phyloP scores from a whole-genome alignment of 2,329 filamentous ascomycete genomes.

The Berkeleyomyces basicola region DNA sequence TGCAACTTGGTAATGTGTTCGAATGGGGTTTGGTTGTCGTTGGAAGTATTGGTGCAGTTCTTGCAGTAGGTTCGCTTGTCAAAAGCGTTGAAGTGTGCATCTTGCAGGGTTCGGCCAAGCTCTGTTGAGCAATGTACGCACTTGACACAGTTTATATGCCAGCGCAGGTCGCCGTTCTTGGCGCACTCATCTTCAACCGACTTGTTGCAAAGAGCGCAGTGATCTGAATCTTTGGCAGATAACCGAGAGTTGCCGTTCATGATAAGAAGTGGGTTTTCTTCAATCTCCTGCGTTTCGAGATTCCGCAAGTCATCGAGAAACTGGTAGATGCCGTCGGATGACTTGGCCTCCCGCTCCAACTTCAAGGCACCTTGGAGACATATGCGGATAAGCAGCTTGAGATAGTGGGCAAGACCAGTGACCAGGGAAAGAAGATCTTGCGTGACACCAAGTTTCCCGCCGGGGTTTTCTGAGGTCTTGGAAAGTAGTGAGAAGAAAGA shows the following conservation, averaged over 20 bases:
- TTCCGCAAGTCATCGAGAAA: conserved; percentile 75
- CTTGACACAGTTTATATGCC: conserved; percentile 69
- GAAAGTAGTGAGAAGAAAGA: conserved; percentile 92
- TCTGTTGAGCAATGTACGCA: conserved; percentile 53
- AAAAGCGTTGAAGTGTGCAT: conserved; percentile 53
- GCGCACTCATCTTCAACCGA: conserved; percentile 92
- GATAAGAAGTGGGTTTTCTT: conserved; percentile 52
- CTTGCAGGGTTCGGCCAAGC: conserved; percentile 48
- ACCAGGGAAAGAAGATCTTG: conserved; percentile 96
- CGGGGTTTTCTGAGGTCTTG: conserved; percentile 83
- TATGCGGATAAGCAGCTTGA: conserved; percentile 93
- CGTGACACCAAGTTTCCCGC: conserved; percentile 82
- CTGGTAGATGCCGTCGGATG: conserved; percentile 56
- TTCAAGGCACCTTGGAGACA: conserved; percentile 86
- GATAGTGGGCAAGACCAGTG: conserved; percentile 87
- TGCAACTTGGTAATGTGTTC: conserved; percentile 68
- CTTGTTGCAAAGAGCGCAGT: conserved; percentile 64
- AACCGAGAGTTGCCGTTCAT: conserved; percentile 48
- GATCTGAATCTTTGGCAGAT: conserved; percentile 64
- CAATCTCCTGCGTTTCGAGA: conserved; percentile 44
- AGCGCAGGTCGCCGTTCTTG: conserved; percentile 55
- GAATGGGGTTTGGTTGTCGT: conserved; percentile 40
- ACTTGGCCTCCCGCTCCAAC: conserved; percentile 68
- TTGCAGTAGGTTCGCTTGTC: conserved; percentile 57
- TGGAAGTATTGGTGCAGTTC: conserved; percentile 42